Evolutionary conservation across 768 basidiomycete species (phyloP), one percentile per base, ranked within the genome.

Genomic region (Nevesoporus exiguus): DNA sequence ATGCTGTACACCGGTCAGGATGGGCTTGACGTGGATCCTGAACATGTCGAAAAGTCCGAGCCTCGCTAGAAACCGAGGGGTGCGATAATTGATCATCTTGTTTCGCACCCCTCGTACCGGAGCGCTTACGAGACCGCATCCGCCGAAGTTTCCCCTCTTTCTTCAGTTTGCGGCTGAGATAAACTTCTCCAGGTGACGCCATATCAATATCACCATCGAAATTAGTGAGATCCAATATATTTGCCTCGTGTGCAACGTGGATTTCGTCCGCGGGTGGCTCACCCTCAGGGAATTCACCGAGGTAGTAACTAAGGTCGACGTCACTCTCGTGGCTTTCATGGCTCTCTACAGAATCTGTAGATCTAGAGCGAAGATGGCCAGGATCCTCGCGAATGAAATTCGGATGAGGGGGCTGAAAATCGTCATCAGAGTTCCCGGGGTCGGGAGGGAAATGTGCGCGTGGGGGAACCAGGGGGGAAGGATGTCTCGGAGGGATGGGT

Each of bases 131-230:
- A 11, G 79, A 76, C 47, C 70, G 68, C 15, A 77, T 74, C 37
- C 88, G 76, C 8, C 81, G 74, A n/a, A 80, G 57, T 60, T 77
- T 81, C 14, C 88, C 88, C 63, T 84, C 81, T 63, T 81, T 81
- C 66, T 76, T 77, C 30, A 91, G 69, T 29, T 68, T 70, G 27
- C 71, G 65, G 48, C 77, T 83, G 24, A 91, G 71, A 55, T 71
- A 67, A 9, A 64, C 72, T 60, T 90, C 88, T 8, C 80, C 84
- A 2, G 81, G 82, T 19, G 81, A 67, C 15, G 74, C 70, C 14
- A 78, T 71, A 55, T 87, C 82, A 40, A 84, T 74, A 57, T 92
- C 89, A 24, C 88, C 88, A 55, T 90, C 86, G 62, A 89, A 92
- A 62, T 89, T 85, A 5, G 88, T 88, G 54, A 86, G 70, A 58